Percentiles rank a stretch among this genome's conserved stretches.
Conservation (phyloP, 805 yeast species). For the Myxozyma melibiosi region DNA sequence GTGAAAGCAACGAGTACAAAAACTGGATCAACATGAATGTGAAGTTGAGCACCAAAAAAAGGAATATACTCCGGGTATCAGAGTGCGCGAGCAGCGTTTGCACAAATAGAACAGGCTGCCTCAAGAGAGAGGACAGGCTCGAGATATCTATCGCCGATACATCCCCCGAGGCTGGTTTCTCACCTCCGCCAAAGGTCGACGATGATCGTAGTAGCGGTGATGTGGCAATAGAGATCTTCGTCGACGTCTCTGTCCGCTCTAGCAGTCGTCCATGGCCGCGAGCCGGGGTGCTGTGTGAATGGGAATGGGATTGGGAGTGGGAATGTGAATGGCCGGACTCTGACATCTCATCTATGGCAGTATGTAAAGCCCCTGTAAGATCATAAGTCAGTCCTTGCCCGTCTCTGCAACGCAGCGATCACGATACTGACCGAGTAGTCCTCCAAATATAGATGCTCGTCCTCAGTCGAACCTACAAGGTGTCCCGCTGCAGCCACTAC, state of each 20-base stretch:
- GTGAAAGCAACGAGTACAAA: constrained; percentile 87
- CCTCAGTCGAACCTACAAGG: too few species aligned
- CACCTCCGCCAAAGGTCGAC: constrained; percentile 1
- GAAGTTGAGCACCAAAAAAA: constrained; percentile 80
- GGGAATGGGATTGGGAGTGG: constrained; percentile 1
- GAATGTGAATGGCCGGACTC: constrained; percentile 4
- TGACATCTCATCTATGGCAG: background rate
- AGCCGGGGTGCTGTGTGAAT: background rate
- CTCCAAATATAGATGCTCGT: too few species aligned
- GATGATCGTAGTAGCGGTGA: constrained; percentile 10
- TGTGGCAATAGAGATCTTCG: constrained; percentile 12
- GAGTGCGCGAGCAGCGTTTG: constrained; percentile 48
- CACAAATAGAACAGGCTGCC: constrained; percentile 30
- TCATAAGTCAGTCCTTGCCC: too few species aligned
- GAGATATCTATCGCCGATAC: background rate
- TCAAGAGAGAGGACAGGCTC: constrained; percentile 1
- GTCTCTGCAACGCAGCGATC: too few species aligned
- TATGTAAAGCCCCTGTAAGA: too few species aligned
- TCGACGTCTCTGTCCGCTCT: constrained; percentile 6
- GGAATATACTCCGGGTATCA: constrained; percentile 87
- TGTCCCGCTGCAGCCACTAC: too few species aligned
- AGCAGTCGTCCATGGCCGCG: background rate
- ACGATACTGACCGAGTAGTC: too few species aligned
- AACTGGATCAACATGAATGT: constrained; percentile 94
- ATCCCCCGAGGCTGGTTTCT: background rate